phyloP scores from a whole-genome alignment of 2,329 filamentous ascomycete species.

The Fusarium staphyleae region DNA sequence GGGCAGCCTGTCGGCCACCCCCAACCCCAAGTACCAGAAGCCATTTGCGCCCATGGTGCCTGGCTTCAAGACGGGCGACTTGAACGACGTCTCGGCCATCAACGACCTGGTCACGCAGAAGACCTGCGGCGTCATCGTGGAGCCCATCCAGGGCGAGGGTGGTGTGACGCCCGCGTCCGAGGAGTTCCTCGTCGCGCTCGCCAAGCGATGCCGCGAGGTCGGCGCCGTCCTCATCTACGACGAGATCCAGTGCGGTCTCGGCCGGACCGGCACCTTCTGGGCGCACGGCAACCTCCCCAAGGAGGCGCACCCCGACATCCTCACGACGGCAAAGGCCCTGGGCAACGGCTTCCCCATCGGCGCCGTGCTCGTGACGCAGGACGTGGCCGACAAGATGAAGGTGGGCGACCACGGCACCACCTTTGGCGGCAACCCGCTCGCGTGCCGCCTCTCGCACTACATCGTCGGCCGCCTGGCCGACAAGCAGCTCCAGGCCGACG shows the following conservation, averaged over 20 bases:
- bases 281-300: constrained; percentile 78
- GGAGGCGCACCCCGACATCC: constrained; percentile 88
- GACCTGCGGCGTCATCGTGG: constrained; percentile 93
- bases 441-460: constrained; percentile 83
- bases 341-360: constrained; percentile 97
- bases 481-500: constrained; percentile 70
- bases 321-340: constrained; percentile 94
- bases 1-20: constrained; percentile 93
- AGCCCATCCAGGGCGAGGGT: constrained; percentile 97
- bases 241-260: constrained; percentile 95
- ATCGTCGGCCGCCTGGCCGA: constrained; percentile 81
- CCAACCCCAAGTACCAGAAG: constrained; percentile 96
- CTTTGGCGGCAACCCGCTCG: constrained; percentile 91
- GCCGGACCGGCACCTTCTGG: constrained; percentile 89
- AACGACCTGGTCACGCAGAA: constrained; percentile 77
- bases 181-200: constrained; percentile 85
- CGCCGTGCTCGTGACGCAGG: constrained; percentile 60
- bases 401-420: constrained; percentile 90
- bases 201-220: constrained; percentile 82
- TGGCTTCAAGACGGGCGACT: constrained; percentile 85
- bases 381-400: constrained; percentile 52
- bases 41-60: constrained; percentile 96
- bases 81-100: constrained; percentile 80
- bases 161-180: constrained; percentile 85
- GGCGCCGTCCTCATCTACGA: constrained; percentile 92